Conservation (phyloP, 2,329 filamentous ascomycete species). For the Colletotrichum cuscutae region DNA sequence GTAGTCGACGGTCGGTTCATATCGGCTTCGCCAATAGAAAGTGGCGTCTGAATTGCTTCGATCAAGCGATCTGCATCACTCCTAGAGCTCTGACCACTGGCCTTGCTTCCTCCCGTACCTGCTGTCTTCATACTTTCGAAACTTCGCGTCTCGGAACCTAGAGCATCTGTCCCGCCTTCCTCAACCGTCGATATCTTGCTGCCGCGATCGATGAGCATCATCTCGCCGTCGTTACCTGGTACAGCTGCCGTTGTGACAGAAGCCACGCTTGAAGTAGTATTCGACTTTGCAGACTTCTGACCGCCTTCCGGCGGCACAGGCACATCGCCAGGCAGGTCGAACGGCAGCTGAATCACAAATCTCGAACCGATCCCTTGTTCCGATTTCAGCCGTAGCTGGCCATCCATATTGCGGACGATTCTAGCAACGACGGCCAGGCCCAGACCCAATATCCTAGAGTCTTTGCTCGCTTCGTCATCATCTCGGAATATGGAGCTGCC, state of each 20-base stretch:
- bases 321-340: slow-evolving; percentile 66
- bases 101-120: slow-evolving; percentile 52
- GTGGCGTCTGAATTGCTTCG: slow-evolving; percentile 74
- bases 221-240: slow-evolving; percentile 58
- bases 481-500: slow-evolving; percentile 32
- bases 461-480: slow-evolving; percentile 40
- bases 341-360: slow-evolving; percentile 83
- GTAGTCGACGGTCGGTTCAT: slow-evolving; percentile 25
- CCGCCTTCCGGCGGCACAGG: slow-evolving; percentile 39
- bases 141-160: slow-evolving; percentile 41
- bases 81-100: slow-evolving; percentile 58
- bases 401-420: slow-evolving; percentile 90
- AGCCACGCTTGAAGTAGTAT: slow-evolving; percentile 40
- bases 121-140: slow-evolving; percentile 45
- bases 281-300: slow-evolving; percentile 32
- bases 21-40: slow-evolving; percentile 45
- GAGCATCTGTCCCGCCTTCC: background rate
- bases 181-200: slow-evolving; percentile 37
- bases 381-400: slow-evolving; percentile 85
- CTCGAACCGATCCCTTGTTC: slow-evolving; percentile 84
- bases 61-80: slow-evolving; percentile 78
- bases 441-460: slow-evolving; percentile 72
- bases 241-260: slow-evolving; percentile 45
- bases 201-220: slow-evolving; percentile 68
- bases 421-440: slow-evolving; percentile 90